These are phyloP conservation scores for Geotrichum cucujoidarum DNA, from an alignment of 1,139 yeast species.

Conservation along the genomic window DNA sequence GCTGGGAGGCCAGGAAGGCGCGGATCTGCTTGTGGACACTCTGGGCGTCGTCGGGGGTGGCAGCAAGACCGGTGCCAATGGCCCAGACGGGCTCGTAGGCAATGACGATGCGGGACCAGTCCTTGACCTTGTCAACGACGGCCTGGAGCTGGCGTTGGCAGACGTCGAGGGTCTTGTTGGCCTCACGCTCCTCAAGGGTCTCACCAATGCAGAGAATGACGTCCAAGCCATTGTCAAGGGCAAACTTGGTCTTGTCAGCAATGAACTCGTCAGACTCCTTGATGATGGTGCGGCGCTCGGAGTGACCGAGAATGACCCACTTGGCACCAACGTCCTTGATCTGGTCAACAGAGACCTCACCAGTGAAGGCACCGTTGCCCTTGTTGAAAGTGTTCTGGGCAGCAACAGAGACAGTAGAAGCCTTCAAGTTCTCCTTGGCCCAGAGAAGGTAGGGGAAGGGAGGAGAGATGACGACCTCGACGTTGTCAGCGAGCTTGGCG, in stretches of 20 bases:
- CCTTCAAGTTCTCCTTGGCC: conserved; percentile 68
- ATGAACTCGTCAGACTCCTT: conserved; percentile 86
- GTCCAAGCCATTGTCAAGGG: conserved; percentile 78
- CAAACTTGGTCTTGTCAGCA: conserved; percentile 93
- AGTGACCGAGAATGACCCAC: conserved; percentile 97
- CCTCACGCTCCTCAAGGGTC: conserved; percentile 90
- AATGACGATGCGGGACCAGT: conserved; percentile 89
- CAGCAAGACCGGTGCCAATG: conserved; percentile 98
- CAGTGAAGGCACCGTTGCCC: conserved; percentile 95
- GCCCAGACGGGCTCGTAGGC: conserved; percentile 99
- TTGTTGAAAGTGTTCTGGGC: conserved; percentile 89
- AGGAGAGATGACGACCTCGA: conserved; percentile 90
- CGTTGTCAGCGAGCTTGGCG: conserved; percentile 63
- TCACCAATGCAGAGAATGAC: conserved; percentile 97
- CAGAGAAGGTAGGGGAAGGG: conserved; percentile 87
- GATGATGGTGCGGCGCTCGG: conserved; percentile 95
- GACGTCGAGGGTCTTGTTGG: conserved; percentile 78
- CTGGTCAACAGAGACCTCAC: conserved; percentile 88
- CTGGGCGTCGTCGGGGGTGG: conserved; percentile 97
- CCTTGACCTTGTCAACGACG: conserved; percentile 72
- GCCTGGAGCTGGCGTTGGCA: conserved; percentile 89
- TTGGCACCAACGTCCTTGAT: conserved; percentile 86
- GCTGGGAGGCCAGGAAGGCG: conserved; percentile 67
- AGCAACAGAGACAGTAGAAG: conserved; percentile 65
- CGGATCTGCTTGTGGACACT: conserved; percentile 82